Percentiles rank a stretch among this genome's conserved stretches.
Evolutionary conservation across 345 rosid species (phyloP).

Genomic region (Heritiera littoralis): DNA sequence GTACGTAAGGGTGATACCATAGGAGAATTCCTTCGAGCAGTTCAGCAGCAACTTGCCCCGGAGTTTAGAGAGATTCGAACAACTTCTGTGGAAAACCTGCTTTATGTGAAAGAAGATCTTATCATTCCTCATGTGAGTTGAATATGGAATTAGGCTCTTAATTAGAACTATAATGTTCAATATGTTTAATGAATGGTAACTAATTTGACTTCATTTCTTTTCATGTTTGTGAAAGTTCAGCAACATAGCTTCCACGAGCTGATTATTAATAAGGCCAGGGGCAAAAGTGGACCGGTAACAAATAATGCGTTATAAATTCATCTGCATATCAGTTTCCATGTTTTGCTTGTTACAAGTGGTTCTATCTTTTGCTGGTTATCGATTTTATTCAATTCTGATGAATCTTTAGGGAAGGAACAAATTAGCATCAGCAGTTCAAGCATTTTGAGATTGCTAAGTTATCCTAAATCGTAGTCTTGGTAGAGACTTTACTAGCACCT

Average conservation of each 20-base stretch:
- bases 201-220: conserved; percentile 14
- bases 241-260: conserved; percentile 99
- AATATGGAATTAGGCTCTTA: background rate
- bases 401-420: background rate
- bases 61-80: conserved; percentile 97
- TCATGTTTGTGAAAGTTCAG: conserved; percentile 52
- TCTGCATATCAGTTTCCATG: background rate
- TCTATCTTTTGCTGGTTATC: background rate
- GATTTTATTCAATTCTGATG: background rate
- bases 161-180: background rate
- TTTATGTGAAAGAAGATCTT: conserved; percentile 93
- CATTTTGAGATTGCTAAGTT: conserved; percentile 14
- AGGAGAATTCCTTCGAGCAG: conserved; percentile 87
- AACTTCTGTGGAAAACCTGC: conserved; percentile 87
- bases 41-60: conserved; percentile 98
- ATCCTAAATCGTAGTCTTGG: background rate
- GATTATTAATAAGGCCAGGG: conserved; percentile 94
- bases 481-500: background rate
- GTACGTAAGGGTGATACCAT: conserved; percentile 86
- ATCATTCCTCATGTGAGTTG: conserved; percentile 94
- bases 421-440: background rate
- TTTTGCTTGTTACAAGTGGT: background rate
- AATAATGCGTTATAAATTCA: conserved; percentile 3
- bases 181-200: conserved; percentile 11
- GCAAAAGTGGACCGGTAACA: conserved; percentile 99